phyloP scores from a whole-genome alignment of 1,284 basidiomycete species.

The Cryptococcus sp. region DNA sequence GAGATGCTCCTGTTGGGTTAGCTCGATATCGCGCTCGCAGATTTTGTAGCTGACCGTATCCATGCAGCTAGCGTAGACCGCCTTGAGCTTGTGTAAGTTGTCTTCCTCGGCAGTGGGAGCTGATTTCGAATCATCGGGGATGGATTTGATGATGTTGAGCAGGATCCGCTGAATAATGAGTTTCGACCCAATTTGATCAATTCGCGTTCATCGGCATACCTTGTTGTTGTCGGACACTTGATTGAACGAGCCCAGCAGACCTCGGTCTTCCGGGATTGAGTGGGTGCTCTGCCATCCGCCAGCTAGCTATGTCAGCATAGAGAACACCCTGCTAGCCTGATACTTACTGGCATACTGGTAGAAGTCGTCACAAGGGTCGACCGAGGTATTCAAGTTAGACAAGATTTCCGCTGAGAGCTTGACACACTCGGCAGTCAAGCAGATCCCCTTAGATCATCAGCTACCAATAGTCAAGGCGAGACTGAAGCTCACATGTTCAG shows the following conservation, averaged over 20 bases:
- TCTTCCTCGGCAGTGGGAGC: constrained; percentile 54
- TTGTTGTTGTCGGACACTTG: constrained; percentile 49
- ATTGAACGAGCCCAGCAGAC: constrained; percentile 54
- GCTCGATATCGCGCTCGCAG: not conserved
- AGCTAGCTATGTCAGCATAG: constrained; percentile 51
- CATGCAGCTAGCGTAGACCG: constrained; percentile 77
- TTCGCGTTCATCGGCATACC: constrained; percentile 9
- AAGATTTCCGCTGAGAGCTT: constrained; percentile 77
- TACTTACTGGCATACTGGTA: constrained; percentile 80
- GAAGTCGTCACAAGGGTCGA: constrained; percentile 94
- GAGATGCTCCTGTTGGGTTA: constrained; percentile 35
- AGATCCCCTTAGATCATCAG: constrained; percentile 54
- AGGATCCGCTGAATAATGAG: constrained; percentile 41
- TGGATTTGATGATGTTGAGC: constrained; percentile 45
- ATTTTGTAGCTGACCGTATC: constrained; percentile 54
- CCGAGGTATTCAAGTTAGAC: constrained; percentile 69
- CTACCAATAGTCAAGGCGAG: constrained; percentile 1
- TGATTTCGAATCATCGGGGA: constrained; percentile 17
- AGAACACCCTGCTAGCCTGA: not conserved
- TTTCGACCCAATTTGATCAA: not conserved
- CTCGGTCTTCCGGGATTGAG: constrained; percentile 79
- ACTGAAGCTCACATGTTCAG: constrained; percentile 17
- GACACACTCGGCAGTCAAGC: constrained; percentile 76
- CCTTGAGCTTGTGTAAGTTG: constrained; percentile 72
- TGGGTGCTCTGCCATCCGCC: constrained; percentile 78